Base-by-base conservation (phyloP, 192 early-diverging fungal genomes). In the Backusella morwellensis region DNA sequence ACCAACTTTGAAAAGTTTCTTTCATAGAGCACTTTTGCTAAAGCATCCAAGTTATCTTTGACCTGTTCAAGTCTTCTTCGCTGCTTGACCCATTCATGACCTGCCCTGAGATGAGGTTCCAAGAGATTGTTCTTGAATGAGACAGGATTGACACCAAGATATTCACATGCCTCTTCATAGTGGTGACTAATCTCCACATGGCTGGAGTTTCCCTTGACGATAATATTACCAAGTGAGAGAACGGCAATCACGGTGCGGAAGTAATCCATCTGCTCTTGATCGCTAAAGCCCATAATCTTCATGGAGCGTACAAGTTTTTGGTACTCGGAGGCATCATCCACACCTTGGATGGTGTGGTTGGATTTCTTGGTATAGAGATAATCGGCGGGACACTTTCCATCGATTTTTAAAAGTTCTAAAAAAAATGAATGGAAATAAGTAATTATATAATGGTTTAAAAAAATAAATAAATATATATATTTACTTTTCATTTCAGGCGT, bases 41-140 rank as follows among this genome's bases (percentile, higher is more conserved):
- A 84, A 5, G 98, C 97, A 83, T 99, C 98, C 41, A 98, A 84
- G 12, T 93, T 95, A 82, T 93, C 95, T 68, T 89, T 80, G 19
- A 97, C 95, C 79, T 99, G 97, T 74, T 91, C 89, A 63, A 89
- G 87, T 74, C 92, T 96, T 77, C 93, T 89, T 17, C 95, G 89
- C 80, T 98, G 95, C 11, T 92, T 92, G 15, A 99, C 98, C 96
- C 96, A 98, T 81, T 98, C 96, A 36, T 95, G 88, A 8, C 97
- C 97, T 12, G 97, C 98, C 82, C 93, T 95, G 83, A 99, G 95
- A 75, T 89, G 89, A 9, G 98, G 98, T 72, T 91, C 94, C 68
- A 98, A 85, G 50, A 98, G 82, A 34, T 90, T 89, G 72, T 94
- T 95, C 42, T 91, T 92, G 80, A 99, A 98, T 15, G 96, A 94